Evolutionary conservation across 2,329 filamentous ascomycete genomes (phyloP).

Genomic region (Colletotrichum higginsianum): DNA sequence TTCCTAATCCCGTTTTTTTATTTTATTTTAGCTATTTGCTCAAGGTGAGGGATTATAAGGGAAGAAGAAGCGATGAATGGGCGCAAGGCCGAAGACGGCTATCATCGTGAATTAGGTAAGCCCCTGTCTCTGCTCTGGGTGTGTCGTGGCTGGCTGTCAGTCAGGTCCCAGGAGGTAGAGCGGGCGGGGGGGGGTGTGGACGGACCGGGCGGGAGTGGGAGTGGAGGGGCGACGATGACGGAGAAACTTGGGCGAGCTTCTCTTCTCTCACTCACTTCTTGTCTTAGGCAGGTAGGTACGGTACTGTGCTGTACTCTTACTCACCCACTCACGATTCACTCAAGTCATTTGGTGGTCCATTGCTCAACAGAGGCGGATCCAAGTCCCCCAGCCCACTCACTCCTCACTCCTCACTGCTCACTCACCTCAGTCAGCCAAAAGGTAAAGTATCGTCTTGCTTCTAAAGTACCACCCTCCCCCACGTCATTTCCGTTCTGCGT

Average conservation of each 20-base stretch:
- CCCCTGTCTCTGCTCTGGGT: background rate
- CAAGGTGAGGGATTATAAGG: background rate
- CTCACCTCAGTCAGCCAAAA: slow-evolving; percentile 6
- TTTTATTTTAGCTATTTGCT: background rate
- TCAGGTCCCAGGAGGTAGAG: background rate
- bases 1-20: background rate
- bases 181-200: background rate
- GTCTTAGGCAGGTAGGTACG: too few relatives aligned
- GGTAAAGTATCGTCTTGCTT: slow-evolving; percentile 2
- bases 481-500: background rate
- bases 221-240: slow-evolving; percentile 22
- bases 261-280: background rate
- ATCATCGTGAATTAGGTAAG: slow-evolving; percentile 31
- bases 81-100: slow-evolving; percentile 1
- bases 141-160: background rate
- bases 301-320: too few relatives aligned
- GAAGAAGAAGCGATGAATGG: background rate
- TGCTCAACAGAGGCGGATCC: background rate
- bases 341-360: background rate
- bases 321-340: background rate
- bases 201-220: background rate
- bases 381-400: background rate
- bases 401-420: background rate
- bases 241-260: slow-evolving; percentile 25
- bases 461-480: slow-evolving; percentile 15